Base-by-base conservation (phyloP, 352 stramenopile species). In the Vaucheria bursata region DNA sequence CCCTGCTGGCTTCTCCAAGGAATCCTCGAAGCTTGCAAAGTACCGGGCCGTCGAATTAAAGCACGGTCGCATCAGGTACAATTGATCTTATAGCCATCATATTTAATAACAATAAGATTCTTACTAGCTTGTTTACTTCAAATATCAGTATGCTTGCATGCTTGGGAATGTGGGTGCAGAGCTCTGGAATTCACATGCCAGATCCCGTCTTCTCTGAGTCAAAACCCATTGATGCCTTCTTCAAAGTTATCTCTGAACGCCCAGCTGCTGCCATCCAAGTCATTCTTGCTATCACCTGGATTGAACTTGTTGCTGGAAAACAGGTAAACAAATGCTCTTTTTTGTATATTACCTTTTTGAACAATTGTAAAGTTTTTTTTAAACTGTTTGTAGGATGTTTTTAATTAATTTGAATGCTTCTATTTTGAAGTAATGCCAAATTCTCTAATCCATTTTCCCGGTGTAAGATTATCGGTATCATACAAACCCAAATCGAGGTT, bases 1-100 rank as follows among this genome's bases (percentile, higher is more conserved):
- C 72, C 72, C 72, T 36, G 8, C 40, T 12, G 73, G 73, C 66
- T 78, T 78, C 50, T 32, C 36, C 72, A 78, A 78, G 2, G 72
- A 78, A 18, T 45, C 74, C 25, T 45, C 50, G 4, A 71, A 32
- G 31, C 72, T 78, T 2, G 29, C 33, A 25, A 32, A 36, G 31
- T 70, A 70, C 32, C 39, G 72, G 12, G 75, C 74, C 1, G 79
- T 84, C 25, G 88, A 92, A 74, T 78, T 92, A 66, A 89, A 89
- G 77, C 87, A 92, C 81, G 87, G 88, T 39, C 85, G 88, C 66
- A 83, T 89, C 39, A 38, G 77, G 72, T 72, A 35, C 4, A 35
- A 45, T 29, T 37, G 45, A 18, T 59, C 12, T 59, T 18, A 18
- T 59, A 18, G 45, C 45, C n/a, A n/a, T n/a, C n/a, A n/a, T n/a